phyloP scores from a whole-genome alignment of 805 yeast species.

The Kockiozyma suomiensis region DNA sequence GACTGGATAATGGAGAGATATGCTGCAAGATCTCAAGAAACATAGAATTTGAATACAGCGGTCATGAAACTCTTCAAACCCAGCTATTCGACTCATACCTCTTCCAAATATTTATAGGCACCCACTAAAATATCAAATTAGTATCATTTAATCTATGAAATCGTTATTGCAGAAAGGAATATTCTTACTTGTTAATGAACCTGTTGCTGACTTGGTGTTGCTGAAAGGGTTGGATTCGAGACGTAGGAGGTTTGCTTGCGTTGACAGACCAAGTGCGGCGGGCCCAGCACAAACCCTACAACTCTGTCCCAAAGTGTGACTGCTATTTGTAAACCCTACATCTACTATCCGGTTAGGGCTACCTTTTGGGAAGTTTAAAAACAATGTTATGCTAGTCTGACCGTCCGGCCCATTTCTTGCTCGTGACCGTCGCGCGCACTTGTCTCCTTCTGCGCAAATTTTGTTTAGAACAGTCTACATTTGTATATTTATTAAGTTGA shows the following conservation, averaged over 20 bases:
- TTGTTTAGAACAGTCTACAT: too few species aligned
- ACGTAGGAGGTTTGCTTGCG: not conserved
- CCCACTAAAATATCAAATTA: constrained; percentile 62
- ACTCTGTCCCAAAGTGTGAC: not conserved
- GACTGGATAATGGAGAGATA: not conserved
- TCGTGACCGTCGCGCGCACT: too few species aligned
- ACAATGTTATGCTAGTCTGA: not conserved
- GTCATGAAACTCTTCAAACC: not conserved
- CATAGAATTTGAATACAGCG: not conserved
- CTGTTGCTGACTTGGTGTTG: constrained; percentile 13
- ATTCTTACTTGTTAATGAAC: constrained; percentile 21
- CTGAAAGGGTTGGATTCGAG: not conserved
- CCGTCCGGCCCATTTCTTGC: not conserved
- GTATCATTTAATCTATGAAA: too few species aligned
- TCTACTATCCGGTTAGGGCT: not conserved
- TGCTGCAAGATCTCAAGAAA: not conserved
- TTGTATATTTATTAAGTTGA: not conserved
- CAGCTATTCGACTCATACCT: constrained; percentile 42
- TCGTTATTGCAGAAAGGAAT: too few species aligned
- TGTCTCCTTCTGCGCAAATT: too few species aligned
- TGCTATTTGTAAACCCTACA: constrained; percentile 10
- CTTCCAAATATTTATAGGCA: constrained; percentile 99
- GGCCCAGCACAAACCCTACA: constrained; percentile 2
- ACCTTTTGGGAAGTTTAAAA: not conserved
- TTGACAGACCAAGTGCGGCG: constrained; percentile 5